Evolutionary conservation across 192 early-diverging fungal species (phyloP).

Genomic region (Allomyces macrogynus): DNA sequence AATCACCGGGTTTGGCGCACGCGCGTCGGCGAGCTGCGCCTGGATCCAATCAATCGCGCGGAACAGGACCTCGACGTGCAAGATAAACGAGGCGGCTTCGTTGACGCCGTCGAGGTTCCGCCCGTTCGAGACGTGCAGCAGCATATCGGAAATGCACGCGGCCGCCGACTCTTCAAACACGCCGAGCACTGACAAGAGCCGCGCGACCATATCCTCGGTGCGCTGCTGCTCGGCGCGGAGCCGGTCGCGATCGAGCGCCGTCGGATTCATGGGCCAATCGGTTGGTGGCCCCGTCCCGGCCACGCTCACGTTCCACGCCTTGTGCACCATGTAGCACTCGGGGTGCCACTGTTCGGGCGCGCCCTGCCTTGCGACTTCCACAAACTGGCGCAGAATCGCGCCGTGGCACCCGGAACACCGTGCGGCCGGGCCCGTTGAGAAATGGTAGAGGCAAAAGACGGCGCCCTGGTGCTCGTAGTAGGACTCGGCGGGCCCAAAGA

Average conservation of each 20-base stretch:
- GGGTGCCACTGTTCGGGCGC: slow-evolving; percentile 88
- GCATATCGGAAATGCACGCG: slow-evolving; percentile 85
- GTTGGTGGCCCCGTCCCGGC: not conserved
- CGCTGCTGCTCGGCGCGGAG: slow-evolving; percentile 17
- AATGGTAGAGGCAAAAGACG: slow-evolving; percentile 88
- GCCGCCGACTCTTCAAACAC: slow-evolving; percentile 93
- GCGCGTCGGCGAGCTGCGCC: slow-evolving; percentile 36
- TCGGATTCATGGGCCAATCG: not conserved
- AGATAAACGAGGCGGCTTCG: slow-evolving; percentile 66
- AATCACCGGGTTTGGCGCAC: slow-evolving; percentile 16
- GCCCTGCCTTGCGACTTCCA: slow-evolving; percentile 54
- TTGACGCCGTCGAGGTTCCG: slow-evolving; percentile 59
- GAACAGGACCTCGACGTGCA: slow-evolving; percentile 84
- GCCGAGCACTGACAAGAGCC: slow-evolving; percentile 75
- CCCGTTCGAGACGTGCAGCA: slow-evolving; percentile 73
- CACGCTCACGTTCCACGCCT: slow-evolving; percentile 38
- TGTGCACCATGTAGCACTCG: slow-evolving; percentile 99
- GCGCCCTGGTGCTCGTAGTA: slow-evolving; percentile 88
- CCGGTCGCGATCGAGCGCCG: not conserved
- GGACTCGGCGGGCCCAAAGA: slow-evolving; percentile 85
- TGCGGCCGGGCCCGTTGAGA: slow-evolving; percentile 68
- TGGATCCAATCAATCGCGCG: slow-evolving; percentile 73
- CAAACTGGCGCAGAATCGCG: slow-evolving; percentile 89
- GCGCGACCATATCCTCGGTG: slow-evolving; percentile 75
- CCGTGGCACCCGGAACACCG: slow-evolving; percentile 89